Evolutionary conservation across 306 rosid genomes (phyloP).

Genomic region (Arachis hypogaea): DNA sequence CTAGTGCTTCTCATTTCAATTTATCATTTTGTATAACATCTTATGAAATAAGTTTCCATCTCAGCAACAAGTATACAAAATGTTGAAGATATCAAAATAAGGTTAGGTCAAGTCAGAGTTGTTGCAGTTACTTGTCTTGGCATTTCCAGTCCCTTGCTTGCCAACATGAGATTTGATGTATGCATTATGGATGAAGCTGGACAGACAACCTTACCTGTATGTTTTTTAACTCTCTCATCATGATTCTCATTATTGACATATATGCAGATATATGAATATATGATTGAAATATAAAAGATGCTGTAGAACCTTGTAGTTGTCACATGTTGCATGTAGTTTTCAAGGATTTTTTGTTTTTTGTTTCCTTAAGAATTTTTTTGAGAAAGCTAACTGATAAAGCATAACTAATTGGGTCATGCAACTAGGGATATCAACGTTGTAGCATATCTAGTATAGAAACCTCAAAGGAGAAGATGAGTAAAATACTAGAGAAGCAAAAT

Average conservation of each 20-base stretch:
- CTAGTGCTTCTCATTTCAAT: constrained; percentile 14
- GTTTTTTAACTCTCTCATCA: constrained; percentile 40
- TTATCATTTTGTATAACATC: constrained; percentile 32
- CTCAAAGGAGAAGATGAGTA: background rate
- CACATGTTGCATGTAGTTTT: background rate
- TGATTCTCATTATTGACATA: constrained; percentile 16
- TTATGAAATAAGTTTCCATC: constrained; percentile 40
- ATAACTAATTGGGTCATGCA: background rate
- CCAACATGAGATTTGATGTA: constrained; percentile 79
- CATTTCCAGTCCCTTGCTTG: constrained; percentile 77
- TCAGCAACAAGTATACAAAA: constrained; percentile 57
- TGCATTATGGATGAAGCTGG: constrained; percentile 99
- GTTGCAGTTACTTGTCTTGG: constrained; percentile 95
- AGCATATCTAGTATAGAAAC: background rate
- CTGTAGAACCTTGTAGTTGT: background rate
- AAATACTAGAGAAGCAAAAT: background rate
- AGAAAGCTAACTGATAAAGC: background rate
- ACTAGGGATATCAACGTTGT: background rate
- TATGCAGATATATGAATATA: constrained; percentile 2
- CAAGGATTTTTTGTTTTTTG: background rate
- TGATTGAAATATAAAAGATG: background rate
- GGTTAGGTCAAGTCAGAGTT: constrained; percentile 85
- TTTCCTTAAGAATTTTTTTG: too few species aligned
- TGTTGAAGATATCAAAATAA: constrained; percentile 69
- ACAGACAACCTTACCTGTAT: constrained; percentile 93